phyloP scores from a whole-genome alignment of 345 rosid genomes.

The Gynandropsis gynandra region DNA sequence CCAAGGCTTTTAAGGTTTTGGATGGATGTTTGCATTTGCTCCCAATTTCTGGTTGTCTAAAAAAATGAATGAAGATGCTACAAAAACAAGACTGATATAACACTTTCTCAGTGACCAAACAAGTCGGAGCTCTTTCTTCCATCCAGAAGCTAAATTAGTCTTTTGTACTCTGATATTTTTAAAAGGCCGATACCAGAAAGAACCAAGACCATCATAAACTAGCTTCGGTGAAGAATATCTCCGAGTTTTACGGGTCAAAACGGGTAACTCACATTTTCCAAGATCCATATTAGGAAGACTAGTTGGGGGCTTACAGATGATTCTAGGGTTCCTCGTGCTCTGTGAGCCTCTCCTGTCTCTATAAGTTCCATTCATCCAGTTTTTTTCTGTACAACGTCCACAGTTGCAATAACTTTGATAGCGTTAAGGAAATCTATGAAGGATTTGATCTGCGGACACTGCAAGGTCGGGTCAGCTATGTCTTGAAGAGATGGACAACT shows the following conservation, averaged over 20 bases:
- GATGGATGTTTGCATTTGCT: no score
- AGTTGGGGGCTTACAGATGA: conserved; percentile 54
- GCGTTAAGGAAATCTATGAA: conserved; percentile 34
- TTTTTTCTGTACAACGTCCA: conserved; percentile 63
- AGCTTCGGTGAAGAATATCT: conserved; percentile 2
- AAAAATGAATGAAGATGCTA: no score
- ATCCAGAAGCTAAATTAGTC: no score
- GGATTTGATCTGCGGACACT: conserved; percentile 44
- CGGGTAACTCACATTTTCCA: conserved; percentile 47
- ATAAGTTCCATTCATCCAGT: conserved; percentile 56
- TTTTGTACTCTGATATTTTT: conserved; percentile 2
- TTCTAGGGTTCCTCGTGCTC: conserved; percentile 59
- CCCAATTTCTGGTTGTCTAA: no score
- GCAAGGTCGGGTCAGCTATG: conserved; percentile 45
- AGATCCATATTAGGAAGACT: conserved; percentile 44
- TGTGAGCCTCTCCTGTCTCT: conserved; percentile 62
- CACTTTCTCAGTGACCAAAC: no score
- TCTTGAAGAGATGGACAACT: conserved; percentile 42
- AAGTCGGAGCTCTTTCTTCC: no score
- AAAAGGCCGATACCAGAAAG: conserved; percentile 8
- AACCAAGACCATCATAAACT: neutral
- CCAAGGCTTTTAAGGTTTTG: no score
- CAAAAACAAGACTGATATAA: no score
- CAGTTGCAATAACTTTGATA: conserved; percentile 49
- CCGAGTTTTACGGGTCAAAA: conserved; percentile 11